Evolutionary conservation across 2,329 filamentous ascomycete species (phyloP), one percentile per base, ranked within the genome.

Genomic region (Xylaria arbuscula): DNA sequence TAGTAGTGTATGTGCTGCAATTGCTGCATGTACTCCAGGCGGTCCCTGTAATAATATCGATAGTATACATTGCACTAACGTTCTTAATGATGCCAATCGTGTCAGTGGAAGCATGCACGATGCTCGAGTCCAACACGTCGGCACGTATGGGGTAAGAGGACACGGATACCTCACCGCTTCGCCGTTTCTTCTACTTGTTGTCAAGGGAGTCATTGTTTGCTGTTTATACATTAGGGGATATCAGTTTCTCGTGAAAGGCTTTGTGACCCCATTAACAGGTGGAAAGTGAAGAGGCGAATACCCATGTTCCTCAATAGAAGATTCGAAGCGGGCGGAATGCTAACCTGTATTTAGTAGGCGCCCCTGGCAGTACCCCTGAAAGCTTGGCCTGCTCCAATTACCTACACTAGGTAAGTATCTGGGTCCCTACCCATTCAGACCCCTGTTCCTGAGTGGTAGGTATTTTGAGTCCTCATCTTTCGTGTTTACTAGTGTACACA

Each of bases 341-440:
- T 55, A 13, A n/a, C n/a, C n/a, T n/a, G n/a, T n/a, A n/a, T n/a
- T n/a, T n/a, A n/a, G n/a, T n/a, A n/a, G n/a, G n/a, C n/a, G n/a
- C n/a, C n/a, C n/a, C n/a, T n/a, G n/a, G n/a, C n/a, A n/a, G n/a
- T n/a, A n/a, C n/a, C n/a, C 67, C 67, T 69, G 57, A 63, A 60
- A 55, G 19, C 63, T 55, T 69, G 67, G 53, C 54, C 10, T 15
- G 24, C 53, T 62, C 59, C 42, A 48, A 61, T 34, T 7, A 9
- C 22, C 47, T n/a, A n/a, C n/a, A n/a, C n/a, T n/a, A n/a, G n/a
- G n/a, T n/a, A n/a, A n/a, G 48, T 34, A 50, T 47, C 66, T 60
- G 28, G 2, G 5, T 5, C 5, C 28, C 5, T 28, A 28, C 63
- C 50, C 60, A 51, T 66, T 50, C 22, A 8, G 3, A 62, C 13